Base-by-base conservation (phyloP, 164 flowering plant genomes). In the Buxus sempervirens region DNA sequence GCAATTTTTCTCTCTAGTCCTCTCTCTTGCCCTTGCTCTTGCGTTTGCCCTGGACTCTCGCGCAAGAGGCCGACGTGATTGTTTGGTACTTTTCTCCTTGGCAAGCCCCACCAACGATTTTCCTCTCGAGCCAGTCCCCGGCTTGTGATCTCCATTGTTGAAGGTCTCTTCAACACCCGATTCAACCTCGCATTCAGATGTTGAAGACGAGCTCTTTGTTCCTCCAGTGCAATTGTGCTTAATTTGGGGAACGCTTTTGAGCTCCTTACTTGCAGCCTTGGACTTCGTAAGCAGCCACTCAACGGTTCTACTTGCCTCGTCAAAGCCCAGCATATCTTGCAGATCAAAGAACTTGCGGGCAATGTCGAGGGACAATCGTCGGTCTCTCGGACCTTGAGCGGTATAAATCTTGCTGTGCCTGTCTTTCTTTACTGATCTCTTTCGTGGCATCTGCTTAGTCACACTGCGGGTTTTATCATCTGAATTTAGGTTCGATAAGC, bases 361-460 rank as follows among this genome's bases (percentile, higher is more conserved):
- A 26, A 88, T 84, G 0, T 84, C 89, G 10, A 90, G 84, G 7
- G 96, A 90, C 58, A 90, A 62, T 68, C 96, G 69, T 41, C 96
- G 77, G 69, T 90, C 90, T 56, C 96, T 79, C 0, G n/a, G n/a
- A n/a, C n/a, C n/a, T n/a, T n/a, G n/a, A n/a, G n/a, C n/a, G n/a
- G n/a, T n/a, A n/a, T n/a, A 77, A 64, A 91, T 91, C 85, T 91
- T 91, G 83, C 89, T 87, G 77, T 88, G 96, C 20, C 92, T 77
- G 21, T 88, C 92, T 67, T 73, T 82, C 74, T 83, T 88, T 1
- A 60, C 72, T 19, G 73, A 28, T 58, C 74, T 78, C 70, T 66
- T 79, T 28, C 56, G 61, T 32, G 66, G 65, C 28, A 18, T 64
- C 57, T 25, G 57, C 36, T 23, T 62, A 19, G 8, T 41, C n/a